These are phyloP conservation scores for Vitis hybrid DNA, from an alignment of 177 flowering plant genomes.

Conservation along the genomic window DNA sequence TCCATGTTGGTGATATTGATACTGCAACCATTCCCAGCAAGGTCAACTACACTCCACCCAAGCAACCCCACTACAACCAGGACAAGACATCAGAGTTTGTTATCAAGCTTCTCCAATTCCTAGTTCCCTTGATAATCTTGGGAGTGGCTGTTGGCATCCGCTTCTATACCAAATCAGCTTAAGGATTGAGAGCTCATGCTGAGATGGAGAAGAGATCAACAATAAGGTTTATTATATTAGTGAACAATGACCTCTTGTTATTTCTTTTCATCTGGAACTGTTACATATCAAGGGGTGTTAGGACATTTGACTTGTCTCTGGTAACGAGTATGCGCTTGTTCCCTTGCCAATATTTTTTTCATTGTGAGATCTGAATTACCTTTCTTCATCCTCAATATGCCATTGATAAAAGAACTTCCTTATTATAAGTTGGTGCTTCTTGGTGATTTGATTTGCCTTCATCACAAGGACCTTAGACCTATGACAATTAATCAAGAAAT, in stretches of 20 bases:
- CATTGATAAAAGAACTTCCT: too few species aligned
- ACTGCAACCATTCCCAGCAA: slow-evolving; percentile 32
- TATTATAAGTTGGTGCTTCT: too few species aligned
- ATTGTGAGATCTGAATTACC: background rate
- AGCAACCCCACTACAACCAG: slow-evolving; percentile 39
- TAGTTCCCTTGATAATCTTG: slow-evolving; percentile 44
- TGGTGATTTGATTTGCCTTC: too few species aligned
- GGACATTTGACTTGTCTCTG: background rate
- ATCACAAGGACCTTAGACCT: too few species aligned
- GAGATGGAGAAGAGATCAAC: background rate
- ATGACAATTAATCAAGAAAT: too few species aligned
- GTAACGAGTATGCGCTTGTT: slow-evolving; percentile 3
- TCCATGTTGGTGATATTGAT: slow-evolving; percentile 41
- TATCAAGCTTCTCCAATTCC: slow-evolving; percentile 48
- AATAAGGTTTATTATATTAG: slow-evolving; percentile 7
- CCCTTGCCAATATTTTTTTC: background rate
- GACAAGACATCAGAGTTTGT: slow-evolving; percentile 48
- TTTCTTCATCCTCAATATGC: too few species aligned
- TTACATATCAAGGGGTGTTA: background rate
- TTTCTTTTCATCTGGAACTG: slow-evolving; percentile 6
- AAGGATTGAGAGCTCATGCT: background rate
- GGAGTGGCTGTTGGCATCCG: slow-evolving; percentile 44
- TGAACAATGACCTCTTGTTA: background rate
- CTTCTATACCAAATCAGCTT: slow-evolving; percentile 42
- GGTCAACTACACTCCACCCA: slow-evolving; percentile 31